Evolutionary conservation across 2,329 filamentous ascomycete genomes (phyloP), one percentile per base, ranked within the genome.

Genomic region (Cladosporium sp.): DNA sequence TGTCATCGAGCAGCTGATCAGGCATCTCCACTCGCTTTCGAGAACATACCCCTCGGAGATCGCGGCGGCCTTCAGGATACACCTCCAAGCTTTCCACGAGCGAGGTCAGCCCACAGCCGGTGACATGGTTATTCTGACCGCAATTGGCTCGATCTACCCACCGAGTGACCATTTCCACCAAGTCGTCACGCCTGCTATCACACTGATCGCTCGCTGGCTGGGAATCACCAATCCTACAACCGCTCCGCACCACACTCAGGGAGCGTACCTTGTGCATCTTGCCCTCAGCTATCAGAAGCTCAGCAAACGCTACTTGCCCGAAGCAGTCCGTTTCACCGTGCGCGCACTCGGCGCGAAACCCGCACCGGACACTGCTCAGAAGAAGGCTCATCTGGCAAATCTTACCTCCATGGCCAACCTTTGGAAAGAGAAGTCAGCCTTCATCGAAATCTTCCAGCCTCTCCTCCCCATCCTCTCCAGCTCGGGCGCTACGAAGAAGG

Each of bases 81-180:
- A 88, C 56, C 76, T 99, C 18, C 73, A 76, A 53, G 65, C 70
- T 19, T 72, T 85, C 29, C 72, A 80, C 36, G 68, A 76, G 11
- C 69, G 77, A 2, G 76, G 82, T 76, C 60, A 79, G 68, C 62
- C 79, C 66, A 59, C 68, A 11, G 66, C 77, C n/a, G 88, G 89
- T 15, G 91, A 99, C 62, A 71, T 99, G 17, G 72, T 90, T 18
- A 72, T 95, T n/a, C 73, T 99, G 30, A 91, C 89, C 0, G 90
- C 89, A 0, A 82, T 96, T 53, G 83, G 85, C 36, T 84, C 83
- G 2, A 87, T 95, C 47, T 99, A 95, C 63, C 91, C 93, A 4
- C 96, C 93, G 0, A 96, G 91, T 0, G 93, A 99, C 69, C 91
- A 97, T 70, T 99, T 97, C 70, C 93, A 99, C 63, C 86, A 93